phyloP scores from a whole-genome alignment of 1,284 basidiomycete genomes.

The Trichosporon inkin region DNA sequence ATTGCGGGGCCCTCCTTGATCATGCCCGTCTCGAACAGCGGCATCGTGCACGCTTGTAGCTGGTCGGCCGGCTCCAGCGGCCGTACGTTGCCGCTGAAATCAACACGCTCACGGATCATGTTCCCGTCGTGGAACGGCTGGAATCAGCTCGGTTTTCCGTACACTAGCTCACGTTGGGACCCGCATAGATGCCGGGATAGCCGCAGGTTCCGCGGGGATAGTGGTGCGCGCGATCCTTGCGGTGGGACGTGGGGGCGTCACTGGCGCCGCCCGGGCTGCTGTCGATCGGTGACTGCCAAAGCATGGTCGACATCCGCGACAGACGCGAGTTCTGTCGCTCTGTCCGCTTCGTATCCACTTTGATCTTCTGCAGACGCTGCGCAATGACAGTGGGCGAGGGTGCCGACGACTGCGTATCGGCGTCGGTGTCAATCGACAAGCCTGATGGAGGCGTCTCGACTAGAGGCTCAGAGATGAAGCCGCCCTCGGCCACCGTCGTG shows the following conservation, averaged over 20 bases:
- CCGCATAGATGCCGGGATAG: conserved; percentile 59
- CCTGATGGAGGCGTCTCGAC: conserved; percentile 1
- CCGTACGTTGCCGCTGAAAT: conserved; percentile 68
- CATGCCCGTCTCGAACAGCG: conserved; percentile 56
- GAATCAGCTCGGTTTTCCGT: conserved; percentile 6
- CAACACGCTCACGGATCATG: conserved; percentile 85
- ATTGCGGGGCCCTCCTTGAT: conserved; percentile 54
- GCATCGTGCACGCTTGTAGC: conserved; percentile 63
- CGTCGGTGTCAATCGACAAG: background rate
- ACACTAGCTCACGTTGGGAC: conserved; percentile 53
- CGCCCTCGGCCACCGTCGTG: background rate
- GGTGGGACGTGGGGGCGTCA: no score
- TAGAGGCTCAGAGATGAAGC: background rate
- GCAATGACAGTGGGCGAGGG: background rate
- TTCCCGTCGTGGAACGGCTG: conserved; percentile 49
- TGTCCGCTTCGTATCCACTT: background rate
- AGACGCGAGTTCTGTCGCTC: background rate
- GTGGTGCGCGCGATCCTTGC: background rate
- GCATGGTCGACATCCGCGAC: background rate
- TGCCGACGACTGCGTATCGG: background rate
- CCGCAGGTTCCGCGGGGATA: conserved; percentile 58
- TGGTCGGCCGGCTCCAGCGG: conserved; percentile 68
- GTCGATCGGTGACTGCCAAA: background rate
- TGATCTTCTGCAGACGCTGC: background rate
- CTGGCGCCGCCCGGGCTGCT: background rate